phyloP scores from a whole-genome alignment of 352 stramenopile species.

The Phytophthora fragariae region DNA sequence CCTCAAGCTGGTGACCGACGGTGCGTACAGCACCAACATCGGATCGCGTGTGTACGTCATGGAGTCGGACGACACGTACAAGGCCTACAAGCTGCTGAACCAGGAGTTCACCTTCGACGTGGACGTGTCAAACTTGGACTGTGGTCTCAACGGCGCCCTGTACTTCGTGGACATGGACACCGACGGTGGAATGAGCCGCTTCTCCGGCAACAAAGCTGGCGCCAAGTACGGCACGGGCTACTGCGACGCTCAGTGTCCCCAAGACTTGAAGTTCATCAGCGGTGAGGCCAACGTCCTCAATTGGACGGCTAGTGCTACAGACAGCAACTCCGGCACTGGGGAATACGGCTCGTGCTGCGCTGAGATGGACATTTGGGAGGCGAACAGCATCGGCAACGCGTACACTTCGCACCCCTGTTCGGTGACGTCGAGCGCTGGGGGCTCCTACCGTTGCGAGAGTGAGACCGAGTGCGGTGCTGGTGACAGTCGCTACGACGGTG shows the following conservation, averaged over 20 bases:
- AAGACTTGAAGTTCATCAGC: constrained; percentile 66
- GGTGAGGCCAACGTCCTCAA: constrained; percentile 55
- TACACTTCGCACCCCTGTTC: constrained; percentile 54
- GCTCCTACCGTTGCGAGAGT: constrained; percentile 36
- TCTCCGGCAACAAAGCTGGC: constrained; percentile 1
- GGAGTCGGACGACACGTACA: constrained; percentile 34
- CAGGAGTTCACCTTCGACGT: constrained; percentile 61
- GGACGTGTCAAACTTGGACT: constrained; percentile 51
- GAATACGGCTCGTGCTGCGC: constrained; percentile 56
- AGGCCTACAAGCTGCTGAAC: constrained; percentile 56
- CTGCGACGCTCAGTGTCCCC: constrained; percentile 59
- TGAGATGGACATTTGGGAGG: constrained; percentile 59
- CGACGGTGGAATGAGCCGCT: constrained; percentile 40
- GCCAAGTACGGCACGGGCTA: constrained; percentile 6
- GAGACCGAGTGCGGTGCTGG: constrained; percentile 8
- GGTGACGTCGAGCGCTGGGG: constrained; percentile 14
- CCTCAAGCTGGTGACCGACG: constrained; percentile 52
- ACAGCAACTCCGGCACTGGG: constrained; percentile 45
- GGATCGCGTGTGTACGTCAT: constrained; percentile 58
- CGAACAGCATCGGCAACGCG: constrained; percentile 44
- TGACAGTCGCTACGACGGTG: constrained; percentile 8
- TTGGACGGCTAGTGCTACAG: constrained; percentile 28
- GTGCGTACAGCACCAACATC: constrained; percentile 49
- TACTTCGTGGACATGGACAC: constrained; percentile 65
- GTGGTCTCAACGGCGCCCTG: constrained; percentile 54